Percentiles rank a stretch among this genome's conserved stretches.
These are phyloP conservation scores for Hura crepitans DNA, from an alignment of 441 rosid species.

Conservation along the genomic window DNA sequence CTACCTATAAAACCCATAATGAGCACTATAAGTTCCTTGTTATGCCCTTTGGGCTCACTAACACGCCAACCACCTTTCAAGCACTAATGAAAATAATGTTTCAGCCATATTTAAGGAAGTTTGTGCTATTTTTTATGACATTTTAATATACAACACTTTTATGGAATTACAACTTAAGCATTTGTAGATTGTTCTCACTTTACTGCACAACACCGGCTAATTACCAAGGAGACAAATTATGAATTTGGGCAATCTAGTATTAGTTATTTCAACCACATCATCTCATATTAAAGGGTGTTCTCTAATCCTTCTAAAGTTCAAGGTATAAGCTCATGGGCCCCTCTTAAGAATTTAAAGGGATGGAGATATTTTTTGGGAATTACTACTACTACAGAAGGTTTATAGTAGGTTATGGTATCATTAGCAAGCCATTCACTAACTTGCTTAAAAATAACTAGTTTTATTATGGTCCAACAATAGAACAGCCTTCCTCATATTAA, in stretches of 20 bases:
- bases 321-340: background rate
- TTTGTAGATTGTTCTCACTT: background rate
- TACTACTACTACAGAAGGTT: background rate
- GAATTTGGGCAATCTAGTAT: background rate
- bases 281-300: too few relatives aligned
- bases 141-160: background rate
- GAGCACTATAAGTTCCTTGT: background rate
- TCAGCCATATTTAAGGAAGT: background rate
- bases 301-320: background rate
- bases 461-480: background rate
- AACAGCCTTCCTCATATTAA: background rate
- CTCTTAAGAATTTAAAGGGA: background rate
- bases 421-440: background rate
- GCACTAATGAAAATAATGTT: background rate
- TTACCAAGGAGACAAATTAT: background rate
- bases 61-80: background rate
- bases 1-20: too few relatives aligned
- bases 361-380: background rate
- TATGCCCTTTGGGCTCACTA: constrained; percentile 4
- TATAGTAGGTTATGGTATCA: background rate
- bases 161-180: background rate
- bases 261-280: constrained; percentile 12
- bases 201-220: background rate
- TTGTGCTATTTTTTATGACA: background rate
- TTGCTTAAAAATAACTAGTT: background rate